These are phyloP conservation scores for Turritis glabra DNA, from an alignment of 345 rosid species.

Conservation along the genomic window DNA sequence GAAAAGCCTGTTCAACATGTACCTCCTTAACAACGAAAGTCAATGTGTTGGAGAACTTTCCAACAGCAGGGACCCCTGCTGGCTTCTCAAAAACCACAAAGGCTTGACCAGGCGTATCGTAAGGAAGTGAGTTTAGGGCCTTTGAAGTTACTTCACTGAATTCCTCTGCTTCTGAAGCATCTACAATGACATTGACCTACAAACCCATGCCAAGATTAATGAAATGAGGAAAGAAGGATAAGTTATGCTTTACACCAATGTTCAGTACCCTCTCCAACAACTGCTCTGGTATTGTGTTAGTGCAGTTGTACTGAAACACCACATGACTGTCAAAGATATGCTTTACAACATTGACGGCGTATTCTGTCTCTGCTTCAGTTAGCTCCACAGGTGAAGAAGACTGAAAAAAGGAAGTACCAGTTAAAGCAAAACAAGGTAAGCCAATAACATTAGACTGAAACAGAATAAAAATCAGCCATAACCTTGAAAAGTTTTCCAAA, in stretches of 20 bases:
- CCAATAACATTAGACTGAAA: conserved; percentile 9
- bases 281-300: conserved; percentile 93
- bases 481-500: conserved; percentile 97
- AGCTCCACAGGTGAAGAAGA: conserved; percentile 89
- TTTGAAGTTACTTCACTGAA: conserved; percentile 67
- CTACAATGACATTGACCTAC: conserved; percentile 86
- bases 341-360: conserved; percentile 88
- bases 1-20: conserved; percentile 10
- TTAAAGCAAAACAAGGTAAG: conserved; percentile 22
- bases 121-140: conserved; percentile 84
- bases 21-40: conserved; percentile 96
- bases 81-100: conserved; percentile 92
- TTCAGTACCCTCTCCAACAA: conserved; percentile 82
- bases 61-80: conserved; percentile 71
- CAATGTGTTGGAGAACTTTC: conserved; percentile 86
- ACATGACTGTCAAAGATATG: conserved; percentile 87
- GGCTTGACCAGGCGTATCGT: conserved; percentile 89
- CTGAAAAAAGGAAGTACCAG: conserved; percentile 42
- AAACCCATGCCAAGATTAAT: conserved; percentile 25
- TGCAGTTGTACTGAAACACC: conserved; percentile 96
- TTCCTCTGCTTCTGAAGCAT: conserved; percentile 90
- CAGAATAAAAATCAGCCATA: conserved; percentile 5
- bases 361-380: conserved; percentile 98
- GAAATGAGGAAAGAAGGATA: conserved; percentile 27
- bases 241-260: conserved; percentile 13